Conservation (phyloP, 352 stramenopile genomes). For the Bremia lactucae region DNA sequence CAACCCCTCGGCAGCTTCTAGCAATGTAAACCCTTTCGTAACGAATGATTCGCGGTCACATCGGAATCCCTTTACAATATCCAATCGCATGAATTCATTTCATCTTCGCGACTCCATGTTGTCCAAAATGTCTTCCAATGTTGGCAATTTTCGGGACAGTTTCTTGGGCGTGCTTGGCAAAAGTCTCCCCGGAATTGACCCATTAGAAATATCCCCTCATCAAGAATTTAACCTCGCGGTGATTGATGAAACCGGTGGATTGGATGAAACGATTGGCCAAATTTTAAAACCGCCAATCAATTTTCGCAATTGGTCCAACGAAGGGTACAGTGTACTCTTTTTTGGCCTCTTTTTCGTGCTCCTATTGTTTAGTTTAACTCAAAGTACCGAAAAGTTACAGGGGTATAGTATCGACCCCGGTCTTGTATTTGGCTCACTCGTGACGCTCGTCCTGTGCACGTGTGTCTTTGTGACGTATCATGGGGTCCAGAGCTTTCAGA, state of each 20-base stretch:
- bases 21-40: too few relatives aligned
- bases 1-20: conserved; percentile 10
- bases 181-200: conserved; percentile 21
- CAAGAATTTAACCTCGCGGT: conserved; percentile 69
- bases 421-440: conserved; percentile 61
- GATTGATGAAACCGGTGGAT: conserved; percentile 60
- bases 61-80: too few relatives aligned
- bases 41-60: too few relatives aligned
- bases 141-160: conserved; percentile 37
- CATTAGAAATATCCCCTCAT: conserved; percentile 46
- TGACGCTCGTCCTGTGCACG: conserved; percentile 55
- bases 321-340: conserved; percentile 32
- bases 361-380: conserved; percentile 25
- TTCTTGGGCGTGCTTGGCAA: conserved; percentile 41
- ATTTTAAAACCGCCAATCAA: conserved; percentile 39
- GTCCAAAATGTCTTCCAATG: conserved; percentile 32
- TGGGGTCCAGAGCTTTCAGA: conserved; percentile 62
- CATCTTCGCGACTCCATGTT: conserved; percentile 20
- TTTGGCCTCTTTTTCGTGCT: conserved; percentile 36
- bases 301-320: conserved; percentile 36
- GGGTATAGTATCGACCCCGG: conserved; percentile 81
- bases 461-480: conserved; percentile 76
- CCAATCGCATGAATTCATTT: background rate
- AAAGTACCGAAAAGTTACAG: conserved; percentile 39
- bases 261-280: conserved; percentile 47